Percentiles rank a stretch among this genome's conserved stretches.
Conservation (phyloP, 768 basidiomycete genomes). For the Lactarius indigo region DNA sequence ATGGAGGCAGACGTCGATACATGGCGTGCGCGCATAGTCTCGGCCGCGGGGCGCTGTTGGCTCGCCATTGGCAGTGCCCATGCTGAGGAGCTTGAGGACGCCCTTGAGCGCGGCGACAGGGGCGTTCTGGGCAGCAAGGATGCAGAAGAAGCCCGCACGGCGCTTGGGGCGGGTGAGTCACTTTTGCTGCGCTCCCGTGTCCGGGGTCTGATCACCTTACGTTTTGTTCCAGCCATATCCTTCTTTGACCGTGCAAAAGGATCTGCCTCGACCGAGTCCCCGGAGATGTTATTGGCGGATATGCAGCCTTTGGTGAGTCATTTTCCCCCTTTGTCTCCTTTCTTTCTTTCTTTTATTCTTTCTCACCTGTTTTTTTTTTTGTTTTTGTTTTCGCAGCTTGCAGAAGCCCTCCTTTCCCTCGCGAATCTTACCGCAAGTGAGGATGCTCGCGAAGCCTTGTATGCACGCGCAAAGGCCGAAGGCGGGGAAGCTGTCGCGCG, state of each 20-base stretch:
- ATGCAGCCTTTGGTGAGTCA: constrained; percentile 26
- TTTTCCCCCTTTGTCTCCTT: not conserved
- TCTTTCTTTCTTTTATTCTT: not conserved
- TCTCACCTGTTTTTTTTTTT: not conserved
- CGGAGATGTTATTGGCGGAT: constrained; percentile 19
- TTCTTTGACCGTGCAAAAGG: constrained; percentile 36
- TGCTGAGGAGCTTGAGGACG: constrained; percentile 53
- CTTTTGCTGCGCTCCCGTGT: constrained; percentile 13
- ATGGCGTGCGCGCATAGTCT: constrained; percentile 45
- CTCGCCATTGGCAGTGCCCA: constrained; percentile 53
- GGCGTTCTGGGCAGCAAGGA: constrained; percentile 43
- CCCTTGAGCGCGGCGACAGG: constrained; percentile 43
- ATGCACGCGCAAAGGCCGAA: constrained; percentile 47
- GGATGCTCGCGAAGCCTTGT: constrained; percentile 48
- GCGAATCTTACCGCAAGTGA: constrained; percentile 55
- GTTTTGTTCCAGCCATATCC: constrained; percentile 28
- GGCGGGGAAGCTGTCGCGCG: constrained; percentile 40
- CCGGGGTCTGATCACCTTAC: constrained; percentile 24
- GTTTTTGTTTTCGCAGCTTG: constrained; percentile 34
- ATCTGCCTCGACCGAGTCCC: constrained; percentile 20
- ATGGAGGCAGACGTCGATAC: constrained; percentile 54
- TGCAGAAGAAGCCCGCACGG: constrained; percentile 55
- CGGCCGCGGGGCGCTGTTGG: constrained; percentile 54
- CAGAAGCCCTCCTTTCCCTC: constrained; percentile 55
- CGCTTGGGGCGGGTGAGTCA: constrained; percentile 42